Conservation (phyloP, 2,329 filamentous ascomycete genomes). For the Xylaria polymorpha region DNA sequence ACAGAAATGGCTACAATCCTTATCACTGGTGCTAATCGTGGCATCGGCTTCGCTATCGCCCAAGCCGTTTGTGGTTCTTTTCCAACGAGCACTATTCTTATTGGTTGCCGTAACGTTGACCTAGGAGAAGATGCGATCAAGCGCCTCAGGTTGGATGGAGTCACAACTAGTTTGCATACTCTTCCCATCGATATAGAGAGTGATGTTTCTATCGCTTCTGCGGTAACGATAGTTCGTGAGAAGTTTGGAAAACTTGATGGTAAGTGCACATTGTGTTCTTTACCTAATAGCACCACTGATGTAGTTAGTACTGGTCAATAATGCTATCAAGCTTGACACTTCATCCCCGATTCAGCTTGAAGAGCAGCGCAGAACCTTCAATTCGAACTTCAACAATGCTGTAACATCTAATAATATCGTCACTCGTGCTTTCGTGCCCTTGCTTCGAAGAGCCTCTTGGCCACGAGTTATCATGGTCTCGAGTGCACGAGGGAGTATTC, state of each 20-base stretch:
- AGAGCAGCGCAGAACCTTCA: neutral
- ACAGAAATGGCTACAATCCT: neutral
- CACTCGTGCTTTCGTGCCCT: neutral
- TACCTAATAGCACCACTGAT: neutral
- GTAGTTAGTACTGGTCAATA: neutral
- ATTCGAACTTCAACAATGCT: neutral
- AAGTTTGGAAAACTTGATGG: neutral
- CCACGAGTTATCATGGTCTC: neutral
- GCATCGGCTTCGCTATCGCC: conserved; percentile 2
- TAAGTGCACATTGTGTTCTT: neutral
- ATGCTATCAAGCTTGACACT: neutral
- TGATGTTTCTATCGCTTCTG: neutral
- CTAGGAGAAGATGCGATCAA: neutral
- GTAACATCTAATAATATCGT: neutral
- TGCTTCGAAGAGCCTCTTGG: neutral
- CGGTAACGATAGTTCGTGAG: neutral
- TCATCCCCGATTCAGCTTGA: neutral
- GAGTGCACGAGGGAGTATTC: neutral
- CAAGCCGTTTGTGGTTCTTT: neutral
- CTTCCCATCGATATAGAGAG: neutral
- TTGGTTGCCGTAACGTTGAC: neutral
- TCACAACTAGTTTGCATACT: neutral
- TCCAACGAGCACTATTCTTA: neutral
- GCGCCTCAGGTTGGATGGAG: neutral
- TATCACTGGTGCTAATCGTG: neutral